These are phyloP conservation scores for Phytophthora citricola DNA, from an alignment of 352 stramenopile species.

Conservation along the genomic window DNA sequence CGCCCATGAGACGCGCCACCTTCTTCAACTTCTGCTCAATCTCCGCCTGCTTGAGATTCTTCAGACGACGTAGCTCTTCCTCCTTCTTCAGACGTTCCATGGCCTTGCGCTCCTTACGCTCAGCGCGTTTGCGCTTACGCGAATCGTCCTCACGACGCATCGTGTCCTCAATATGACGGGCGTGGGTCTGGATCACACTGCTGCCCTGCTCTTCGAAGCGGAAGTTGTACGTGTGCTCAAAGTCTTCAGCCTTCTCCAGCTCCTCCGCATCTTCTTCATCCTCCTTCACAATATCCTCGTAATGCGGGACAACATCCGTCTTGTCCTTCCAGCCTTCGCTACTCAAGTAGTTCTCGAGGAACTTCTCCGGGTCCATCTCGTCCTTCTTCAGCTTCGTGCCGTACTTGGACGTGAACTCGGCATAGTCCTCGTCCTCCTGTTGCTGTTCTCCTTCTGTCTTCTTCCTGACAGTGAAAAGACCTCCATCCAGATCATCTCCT, in stretches of 20 bases:
- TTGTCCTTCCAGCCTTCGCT: conserved; percentile 89
- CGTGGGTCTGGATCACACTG: conserved; percentile 85
- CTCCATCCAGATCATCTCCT: conserved; percentile 77
- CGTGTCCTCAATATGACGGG: conserved; percentile 85
- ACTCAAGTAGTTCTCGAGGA: conserved; percentile 82
- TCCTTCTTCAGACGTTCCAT: conserved; percentile 97
- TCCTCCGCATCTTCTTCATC: conserved; percentile 92
- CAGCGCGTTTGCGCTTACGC: conserved; percentile 95
- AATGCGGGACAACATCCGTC: conserved; percentile 61
- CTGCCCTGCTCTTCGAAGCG: conserved; percentile 97
- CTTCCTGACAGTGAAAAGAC: conserved; percentile 74
- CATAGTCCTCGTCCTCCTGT: conserved; percentile 75
- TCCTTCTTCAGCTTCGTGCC: conserved; percentile 64
- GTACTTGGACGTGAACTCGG: conserved; percentile 70
- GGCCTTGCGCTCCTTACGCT: conserved; percentile 94
- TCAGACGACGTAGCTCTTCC: conserved; percentile 96
- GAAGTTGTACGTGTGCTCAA: conserved; percentile 99
- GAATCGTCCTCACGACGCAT: conserved; percentile 97
- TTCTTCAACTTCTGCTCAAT: conserved; percentile 95
- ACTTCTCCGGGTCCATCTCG: conserved; percentile 76
- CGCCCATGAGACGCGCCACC: conserved; percentile 87
- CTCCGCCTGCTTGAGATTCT: conserved; percentile 98
- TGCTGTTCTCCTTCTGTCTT: conserved; percentile 68
- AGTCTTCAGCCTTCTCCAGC: conserved; percentile 95
- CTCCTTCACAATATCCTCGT: conserved; percentile 89